Conservation (phyloP, 345 rosid genomes). For the Linum trigynum region DNA sequence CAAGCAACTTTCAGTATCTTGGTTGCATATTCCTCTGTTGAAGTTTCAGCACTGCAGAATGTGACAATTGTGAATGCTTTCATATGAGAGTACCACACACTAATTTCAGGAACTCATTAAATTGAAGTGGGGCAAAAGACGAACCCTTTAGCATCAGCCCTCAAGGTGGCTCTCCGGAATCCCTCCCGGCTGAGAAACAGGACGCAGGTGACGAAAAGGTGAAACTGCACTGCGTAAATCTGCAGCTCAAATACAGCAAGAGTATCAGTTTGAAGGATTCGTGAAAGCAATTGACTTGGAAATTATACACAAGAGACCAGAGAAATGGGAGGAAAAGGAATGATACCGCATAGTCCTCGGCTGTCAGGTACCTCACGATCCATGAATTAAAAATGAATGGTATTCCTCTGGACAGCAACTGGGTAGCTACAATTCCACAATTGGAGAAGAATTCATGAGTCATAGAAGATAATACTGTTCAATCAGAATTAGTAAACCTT, state of each 20-base stretch:
- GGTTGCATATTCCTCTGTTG: slow-evolving; percentile 29
- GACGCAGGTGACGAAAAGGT: slow-evolving; percentile 78
- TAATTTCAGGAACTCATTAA: not conserved
- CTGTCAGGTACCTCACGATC: slow-evolving; percentile 74
- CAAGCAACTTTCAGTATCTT: slow-evolving; percentile 75
- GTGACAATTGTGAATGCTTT: not conserved
- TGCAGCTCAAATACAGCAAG: slow-evolving; percentile 23
- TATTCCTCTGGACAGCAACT: slow-evolving; percentile 75
- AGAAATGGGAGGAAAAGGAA: not conserved
- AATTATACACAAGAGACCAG: not conserved
- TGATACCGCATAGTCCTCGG: slow-evolving; percentile 69
- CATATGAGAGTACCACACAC: slow-evolving; percentile 1
- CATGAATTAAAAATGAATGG: slow-evolving; percentile 81
- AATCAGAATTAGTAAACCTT: not conserved
- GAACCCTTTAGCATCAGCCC: slow-evolving; percentile 66
- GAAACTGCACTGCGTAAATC: slow-evolving; percentile 86
- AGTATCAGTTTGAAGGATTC: not conserved
- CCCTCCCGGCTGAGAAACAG: slow-evolving; percentile 95
- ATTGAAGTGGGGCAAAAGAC: not conserved
- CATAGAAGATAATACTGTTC: not conserved
- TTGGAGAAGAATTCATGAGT: not conserved
- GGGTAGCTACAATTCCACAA: slow-evolving; percentile 42
- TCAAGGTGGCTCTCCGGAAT: slow-evolving; percentile 82
- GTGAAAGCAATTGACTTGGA: not conserved
- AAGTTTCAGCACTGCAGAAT: slow-evolving; percentile 43